Percentiles rank a stretch among this genome's conserved stretches.
Conservation (phyloP, 108 stramenopile genomes). For the Conticribra weissflogii region DNA sequence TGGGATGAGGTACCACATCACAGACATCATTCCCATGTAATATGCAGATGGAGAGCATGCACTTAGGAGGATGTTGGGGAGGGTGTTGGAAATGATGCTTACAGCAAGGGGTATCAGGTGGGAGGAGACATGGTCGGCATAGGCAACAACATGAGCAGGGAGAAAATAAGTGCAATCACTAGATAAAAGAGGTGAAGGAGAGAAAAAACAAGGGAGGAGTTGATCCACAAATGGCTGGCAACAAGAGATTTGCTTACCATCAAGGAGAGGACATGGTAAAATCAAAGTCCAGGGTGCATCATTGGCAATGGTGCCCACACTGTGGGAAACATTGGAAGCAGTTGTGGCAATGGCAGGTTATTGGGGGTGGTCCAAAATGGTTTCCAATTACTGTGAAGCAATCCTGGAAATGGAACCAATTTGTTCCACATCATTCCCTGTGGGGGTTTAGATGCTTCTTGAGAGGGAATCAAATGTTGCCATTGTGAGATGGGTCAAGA, state of each 20-base stretch:
- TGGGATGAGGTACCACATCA: slow-evolving; percentile 70
- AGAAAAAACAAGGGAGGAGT: slow-evolving; percentile 19
- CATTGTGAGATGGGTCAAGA: slow-evolving; percentile 55
- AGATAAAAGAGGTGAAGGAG: no score
- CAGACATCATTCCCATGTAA: slow-evolving; percentile 71
- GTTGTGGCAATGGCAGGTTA: slow-evolving; percentile 1
- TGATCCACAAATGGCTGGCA: slow-evolving; percentile 24
- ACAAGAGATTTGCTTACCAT: slow-evolving; percentile 25
- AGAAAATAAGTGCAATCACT: no score
- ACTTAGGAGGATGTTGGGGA: slow-evolving; percentile 13
- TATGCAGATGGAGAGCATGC: slow-evolving; percentile 94
- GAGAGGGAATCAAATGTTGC: background rate
- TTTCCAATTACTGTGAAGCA: slow-evolving; percentile 26
- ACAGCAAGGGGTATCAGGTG: no score
- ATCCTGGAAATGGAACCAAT: slow-evolving; percentile 15
- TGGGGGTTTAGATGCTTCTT: background rate
- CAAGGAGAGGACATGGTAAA: slow-evolving; percentile 23
- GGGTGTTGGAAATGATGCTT: no score
- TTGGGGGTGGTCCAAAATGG: slow-evolving; percentile 31
- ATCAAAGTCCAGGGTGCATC: no score
- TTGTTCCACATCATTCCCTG: background rate
- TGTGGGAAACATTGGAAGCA: background rate
- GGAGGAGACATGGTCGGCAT: no score
- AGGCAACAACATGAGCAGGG: no score
- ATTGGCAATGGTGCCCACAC: no score